Evolutionary conservation across 2,329 filamentous ascomycete genomes (phyloP).

Genomic region (Aspergillus glaucus): DNA sequence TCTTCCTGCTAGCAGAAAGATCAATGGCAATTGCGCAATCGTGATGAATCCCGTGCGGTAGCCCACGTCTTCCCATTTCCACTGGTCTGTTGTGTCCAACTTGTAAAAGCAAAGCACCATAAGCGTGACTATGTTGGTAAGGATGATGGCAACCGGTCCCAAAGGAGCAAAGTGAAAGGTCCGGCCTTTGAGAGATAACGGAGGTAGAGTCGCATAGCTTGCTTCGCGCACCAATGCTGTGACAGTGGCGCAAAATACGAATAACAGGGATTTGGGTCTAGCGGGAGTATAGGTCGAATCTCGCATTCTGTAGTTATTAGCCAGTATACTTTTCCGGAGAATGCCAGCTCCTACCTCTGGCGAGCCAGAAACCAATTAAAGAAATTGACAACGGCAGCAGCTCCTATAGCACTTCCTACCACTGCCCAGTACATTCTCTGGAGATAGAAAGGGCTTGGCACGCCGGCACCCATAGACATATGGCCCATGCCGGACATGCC

Average conservation of each 20-base stretch:
- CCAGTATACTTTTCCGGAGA: background rate
- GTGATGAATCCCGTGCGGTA: constrained; percentile 51
- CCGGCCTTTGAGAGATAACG: constrained; percentile 27
- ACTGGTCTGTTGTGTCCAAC: constrained; percentile 44
- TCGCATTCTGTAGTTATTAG: constrained; percentile 34
- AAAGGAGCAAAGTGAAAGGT: constrained; percentile 33
- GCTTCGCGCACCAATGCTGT: constrained; percentile 51
- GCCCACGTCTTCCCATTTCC: constrained; percentile 51
- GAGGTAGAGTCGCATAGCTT: constrained; percentile 40
- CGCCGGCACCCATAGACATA: constrained; percentile 38
- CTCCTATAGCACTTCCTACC: constrained; percentile 35
- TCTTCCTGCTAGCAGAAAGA: constrained; percentile 51
- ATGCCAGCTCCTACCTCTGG: constrained; percentile 38
- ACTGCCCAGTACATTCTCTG: constrained; percentile 51
- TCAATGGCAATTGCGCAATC: constrained; percentile 49
- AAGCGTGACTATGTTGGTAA: constrained; percentile 44
- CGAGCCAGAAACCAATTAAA: constrained; percentile 44
- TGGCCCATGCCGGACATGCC: constrained; percentile 26
- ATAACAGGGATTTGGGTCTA: constrained; percentile 48
- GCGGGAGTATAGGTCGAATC: constrained; percentile 42
- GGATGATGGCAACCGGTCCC: constrained; percentile 28
- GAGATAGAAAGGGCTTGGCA: constrained; percentile 42
- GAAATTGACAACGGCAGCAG: constrained; percentile 31
- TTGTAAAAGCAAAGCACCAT: constrained; percentile 53
- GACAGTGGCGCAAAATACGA: constrained; percentile 45